Evolutionary conservation across 2,329 filamentous ascomycete genomes (phyloP), one percentile per base, ranked within the genome.

Genomic region (Pyrenophora seminiperda): DNA sequence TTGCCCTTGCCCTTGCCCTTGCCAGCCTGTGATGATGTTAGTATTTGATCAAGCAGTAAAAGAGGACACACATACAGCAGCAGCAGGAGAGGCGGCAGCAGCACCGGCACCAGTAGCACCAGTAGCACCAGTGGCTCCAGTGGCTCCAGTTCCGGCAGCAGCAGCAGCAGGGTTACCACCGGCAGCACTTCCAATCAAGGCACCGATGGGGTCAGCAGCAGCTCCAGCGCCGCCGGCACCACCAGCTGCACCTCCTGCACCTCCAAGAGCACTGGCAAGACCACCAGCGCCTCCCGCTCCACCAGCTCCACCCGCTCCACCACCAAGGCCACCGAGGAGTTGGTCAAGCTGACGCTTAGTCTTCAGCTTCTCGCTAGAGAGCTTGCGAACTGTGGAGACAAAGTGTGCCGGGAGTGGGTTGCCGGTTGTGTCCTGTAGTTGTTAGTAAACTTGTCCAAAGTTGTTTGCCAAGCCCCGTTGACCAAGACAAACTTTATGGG

Each of bases 341-440:
- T 63, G 56, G 33, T 66, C 65, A 24, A 66, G 61, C 46, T 68
- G 61, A 5, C 66, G 59, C 60, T 64, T 69, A 15, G 50, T 58
- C 30, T 43, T 47, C 10, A 57, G 20, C 48, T 66, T 64, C 48
- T 68, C 64, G 33, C 43, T 30, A 3, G 56, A 55, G 3, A 66
- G 54, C 33, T 57, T 46, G 14, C 62, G 62, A 17, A 66, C 48
- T 1, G 60, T 56, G 18, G 58, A 47, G 20, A 63, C 52, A 30
- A 61, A 66, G 39, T 65, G 62, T 19, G 65, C 59, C 3, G 66
- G 63, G 44, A 68, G 50, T 14, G 51, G 41, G 19, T 53, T 51
- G 27, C 43, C 47, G 18, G 54, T 58, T 10, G 59, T 59, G 40
- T 67, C 53, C 59, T 47, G 43, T 33, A 37, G 20, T 40, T 1